Evolutionary conservation across 2,329 filamentous ascomycete species (phyloP), one percentile per base, ranked within the genome.

Genomic region (Verticillium longisporum): DNA sequence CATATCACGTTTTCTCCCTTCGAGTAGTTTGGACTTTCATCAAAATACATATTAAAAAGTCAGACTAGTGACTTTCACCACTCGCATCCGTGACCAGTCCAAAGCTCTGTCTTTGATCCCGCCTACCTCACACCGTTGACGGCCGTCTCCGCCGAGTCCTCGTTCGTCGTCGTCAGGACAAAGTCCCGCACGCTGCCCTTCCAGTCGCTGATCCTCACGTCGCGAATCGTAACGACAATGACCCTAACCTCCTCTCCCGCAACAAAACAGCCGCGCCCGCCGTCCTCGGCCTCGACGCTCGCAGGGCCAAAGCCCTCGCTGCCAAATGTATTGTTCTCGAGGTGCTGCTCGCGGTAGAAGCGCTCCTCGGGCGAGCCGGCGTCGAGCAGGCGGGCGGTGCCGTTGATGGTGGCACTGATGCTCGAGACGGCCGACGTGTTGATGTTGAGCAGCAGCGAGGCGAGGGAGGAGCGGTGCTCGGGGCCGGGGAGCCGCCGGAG

Each of bases 331-430:
- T 98, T 97, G 76, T 97, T 96, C 69, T 91, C 91, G 66, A 97
- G 77, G 78, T 99, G 95, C 69, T 86, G 83, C 65, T 89, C 85
- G 69, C 89, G 89, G 74, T 91, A 97, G 82, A 88, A 98, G 58
- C 77, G 78, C 75, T 98, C 95, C 72, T 97, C 90, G 15, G 92
- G 89, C 2, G 88, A 90, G 0, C 89, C 92, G 5, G 79, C 73
- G 1, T 88, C 81, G 14, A 96, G 82, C 38, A 98, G 81, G 37
- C 85, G 80, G 1, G 95, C 95, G 41, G 85, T 82, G n/a, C 95
- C 95, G 66, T 94, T 95, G 73, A 99, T 96, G 15, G 94, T 97
- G 36, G 92, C 92, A 65, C 88, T 92, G 76, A 98, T 98, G 71
- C 88, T 90, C 60, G 88, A 91, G 63, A 99, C 82, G 37, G 91